Percentiles rank a stretch among this genome's conserved stretches.
Evolutionary conservation across 257 asterid genomes (phyloP).

Genomic region (Catharanthus roseus): DNA sequence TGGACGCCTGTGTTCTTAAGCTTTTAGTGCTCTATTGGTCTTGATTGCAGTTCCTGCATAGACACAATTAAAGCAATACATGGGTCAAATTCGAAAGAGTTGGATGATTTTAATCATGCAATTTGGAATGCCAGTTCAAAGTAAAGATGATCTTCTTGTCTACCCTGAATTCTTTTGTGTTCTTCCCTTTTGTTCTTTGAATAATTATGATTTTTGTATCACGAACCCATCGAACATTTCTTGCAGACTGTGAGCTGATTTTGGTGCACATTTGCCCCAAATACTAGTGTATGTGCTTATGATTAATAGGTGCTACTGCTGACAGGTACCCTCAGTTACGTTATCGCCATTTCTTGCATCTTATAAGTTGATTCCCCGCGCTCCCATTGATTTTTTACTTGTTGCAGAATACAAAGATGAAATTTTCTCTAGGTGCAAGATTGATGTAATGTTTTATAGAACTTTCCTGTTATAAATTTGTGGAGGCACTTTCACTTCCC

Average conservation of each 20-base stretch:
- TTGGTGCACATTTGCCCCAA: neutral
- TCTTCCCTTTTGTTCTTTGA: neutral
- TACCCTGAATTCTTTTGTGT: neutral
- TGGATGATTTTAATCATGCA: slow-evolving; percentile 60
- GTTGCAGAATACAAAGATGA: neutral
- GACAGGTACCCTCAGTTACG: neutral
- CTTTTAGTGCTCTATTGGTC: neutral
- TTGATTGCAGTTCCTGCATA: slow-evolving; percentile 54
- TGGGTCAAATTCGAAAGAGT: slow-evolving; percentile 63
- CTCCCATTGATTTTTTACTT: neutral
- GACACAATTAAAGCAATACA: slow-evolving; percentile 78
- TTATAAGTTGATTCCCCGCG: neutral
- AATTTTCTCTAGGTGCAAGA: neutral
- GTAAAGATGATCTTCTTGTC: slow-evolving; percentile 11
- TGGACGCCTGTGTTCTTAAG: neutral
- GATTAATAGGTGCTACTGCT: neutral
- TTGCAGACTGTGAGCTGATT: slow-evolving; percentile 1
- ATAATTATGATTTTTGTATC: neutral
- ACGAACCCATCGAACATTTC: neutral
- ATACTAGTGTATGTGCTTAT: neutral
- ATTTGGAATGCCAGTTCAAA: slow-evolving; percentile 38
- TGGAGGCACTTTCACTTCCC: neutral
- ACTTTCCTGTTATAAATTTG: neutral
- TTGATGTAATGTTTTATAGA: neutral
- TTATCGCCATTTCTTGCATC: neutral